Conservation (phyloP, 805 yeast genomes). For the Metschnikowia shivogae region DNA sequence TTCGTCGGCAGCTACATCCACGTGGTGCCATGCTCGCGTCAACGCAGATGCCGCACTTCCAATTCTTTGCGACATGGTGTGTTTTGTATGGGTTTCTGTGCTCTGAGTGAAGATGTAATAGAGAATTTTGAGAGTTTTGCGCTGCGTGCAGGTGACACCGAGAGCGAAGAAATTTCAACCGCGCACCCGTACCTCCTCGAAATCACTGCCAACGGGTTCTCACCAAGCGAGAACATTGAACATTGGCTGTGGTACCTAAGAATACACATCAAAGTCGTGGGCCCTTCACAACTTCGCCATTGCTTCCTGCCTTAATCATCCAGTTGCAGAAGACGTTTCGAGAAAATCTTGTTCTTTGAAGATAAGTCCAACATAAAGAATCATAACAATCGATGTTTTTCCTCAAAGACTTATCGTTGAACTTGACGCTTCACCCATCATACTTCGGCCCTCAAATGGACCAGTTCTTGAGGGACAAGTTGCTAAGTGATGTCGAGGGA, state of each 20-base stretch:
- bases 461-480: conserved; percentile 82
- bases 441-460: conserved; percentile 98
- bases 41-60: conserved; percentile 66
- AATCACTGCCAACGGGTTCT: conserved; percentile 4
- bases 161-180: background rate
- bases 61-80: conserved; percentile 43
- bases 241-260: background rate
- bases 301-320: background rate
- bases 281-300: background rate
- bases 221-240: background rate
- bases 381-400: conserved; percentile 33
- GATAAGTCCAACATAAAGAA: too few species aligned
- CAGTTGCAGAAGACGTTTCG: background rate
- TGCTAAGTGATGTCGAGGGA: conserved; percentile 95
- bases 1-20: conserved; percentile 78
- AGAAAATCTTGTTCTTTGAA: too few species aligned
- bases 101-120: background rate
- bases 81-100: background rate
- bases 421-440: conserved; percentile 93
- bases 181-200: conserved; percentile 1
- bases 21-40: conserved; percentile 92
- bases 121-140: conserved; percentile 2
- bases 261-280: background rate
- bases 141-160: background rate
- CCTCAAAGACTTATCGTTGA: conserved; percentile 82